Evolutionary conservation across 805 yeast species (phyloP), one percentile per base, ranked within the genome.

Genomic region (Wickerhamomyces ciferrii): DNA sequence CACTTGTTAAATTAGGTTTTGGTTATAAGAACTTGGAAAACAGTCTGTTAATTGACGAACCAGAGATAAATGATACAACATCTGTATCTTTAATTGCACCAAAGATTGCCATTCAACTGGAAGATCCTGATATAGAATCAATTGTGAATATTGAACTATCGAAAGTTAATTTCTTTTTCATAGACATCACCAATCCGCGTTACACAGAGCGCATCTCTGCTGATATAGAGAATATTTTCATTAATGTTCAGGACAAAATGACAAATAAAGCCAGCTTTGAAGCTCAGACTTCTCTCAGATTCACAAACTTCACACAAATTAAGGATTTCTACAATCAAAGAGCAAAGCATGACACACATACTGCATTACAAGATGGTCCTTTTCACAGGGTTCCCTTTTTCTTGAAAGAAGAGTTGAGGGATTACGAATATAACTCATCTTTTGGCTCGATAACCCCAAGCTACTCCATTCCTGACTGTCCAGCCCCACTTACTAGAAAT

Each of bases 11-110:
- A 17, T 68, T 88, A 44, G 80, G 65, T 0, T 80, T 82, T 56
- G 83, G 94, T 0, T 85, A 78, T 54, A 68, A 63, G 38, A 96
- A 94, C 60, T 61, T 75, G 17, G 98, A 94, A 54, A 92, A 94
- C 61, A 75, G 85, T 2, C 67, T 92, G 45, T 69, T 79, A 13
- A 65, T 81, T 19, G 76, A 77, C 1, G 74, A 74, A 3, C 82
- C 81, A 0, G 68, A 69, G 1, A 65, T 87, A 2, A 73, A 75
- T 56, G 97, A 91, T 66, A 81, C 88, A 18, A 77, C 92, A 0
- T 75, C 81, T 46, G 63, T 91, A 13, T 66, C 82, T 0, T 74
- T 88, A 42, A 65, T 72, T 19, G 68, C 84, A 36, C 79, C 84
- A 0, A 57, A 60, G 1, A 49, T 89, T 1, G 52, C 54, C 0